Evolutionary conservation across 108 stramenopile genomes (phyloP).

Genomic region (Bacterosira constricta): DNA sequence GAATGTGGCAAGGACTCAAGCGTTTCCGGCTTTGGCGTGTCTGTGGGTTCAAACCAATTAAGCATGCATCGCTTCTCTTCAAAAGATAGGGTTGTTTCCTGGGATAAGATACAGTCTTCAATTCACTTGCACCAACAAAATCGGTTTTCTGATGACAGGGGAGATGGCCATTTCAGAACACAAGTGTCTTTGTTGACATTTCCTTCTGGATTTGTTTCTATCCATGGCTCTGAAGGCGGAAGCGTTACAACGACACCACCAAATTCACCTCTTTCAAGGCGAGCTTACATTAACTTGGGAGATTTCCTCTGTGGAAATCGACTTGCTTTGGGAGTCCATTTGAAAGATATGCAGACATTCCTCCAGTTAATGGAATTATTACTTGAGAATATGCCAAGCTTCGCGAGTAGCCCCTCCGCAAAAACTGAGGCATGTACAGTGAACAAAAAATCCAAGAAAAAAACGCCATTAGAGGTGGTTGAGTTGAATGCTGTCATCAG

Average conservation of each 20-base stretch:
- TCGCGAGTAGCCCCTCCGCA: neutral
- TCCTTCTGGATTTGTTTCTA: constrained; percentile 14
- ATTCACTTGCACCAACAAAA: constrained; percentile 1
- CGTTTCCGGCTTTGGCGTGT: constrained; percentile 18
- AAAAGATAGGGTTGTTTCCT: constrained; percentile 23
- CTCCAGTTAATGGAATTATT: constrained; percentile 8
- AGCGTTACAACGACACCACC: neutral
- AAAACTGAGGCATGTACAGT: neutral
- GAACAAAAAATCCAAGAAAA: constrained; percentile 12
- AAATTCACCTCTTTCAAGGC: neutral
- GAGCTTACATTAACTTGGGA: constrained; percentile 4
- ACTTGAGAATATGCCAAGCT: constrained; percentile 14
- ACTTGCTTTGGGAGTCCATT: constrained; percentile 25
- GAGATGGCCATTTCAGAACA: neutral
- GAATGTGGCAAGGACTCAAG: neutral
- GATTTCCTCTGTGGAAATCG: constrained; percentile 8
- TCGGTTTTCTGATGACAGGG: neutral
- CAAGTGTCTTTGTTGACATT: constrained; percentile 15
- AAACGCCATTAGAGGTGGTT: constrained; percentile 14
- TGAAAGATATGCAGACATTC: constrained; percentile 14
- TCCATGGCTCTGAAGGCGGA: neutral
- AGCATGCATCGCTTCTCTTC: constrained; percentile 15
- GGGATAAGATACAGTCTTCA: constrained; percentile 29
- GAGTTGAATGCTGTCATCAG: constrained; percentile 21
- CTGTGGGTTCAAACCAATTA: constrained; percentile 15